Evolutionary conservation across 306 rosid species (phyloP), one percentile per base, ranked within the genome.

Genomic region (Styphnolobium japonicum): DNA sequence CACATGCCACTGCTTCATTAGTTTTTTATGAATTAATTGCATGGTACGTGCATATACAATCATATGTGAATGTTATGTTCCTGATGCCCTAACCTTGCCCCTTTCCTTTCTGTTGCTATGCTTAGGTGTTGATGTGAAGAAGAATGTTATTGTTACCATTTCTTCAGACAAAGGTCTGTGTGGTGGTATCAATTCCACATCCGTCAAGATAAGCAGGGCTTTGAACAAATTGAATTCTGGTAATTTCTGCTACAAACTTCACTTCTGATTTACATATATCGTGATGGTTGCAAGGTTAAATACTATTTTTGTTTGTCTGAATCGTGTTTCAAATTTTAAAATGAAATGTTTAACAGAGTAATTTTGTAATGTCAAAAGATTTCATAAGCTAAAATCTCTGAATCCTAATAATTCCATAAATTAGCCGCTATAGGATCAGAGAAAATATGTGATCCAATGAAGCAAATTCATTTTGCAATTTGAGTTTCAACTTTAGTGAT

Each of bases 131-230:
- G 85, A 83, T 69, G 97, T 87, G 31, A 93, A 93, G 92, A 96
- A 90, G 88, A 89, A 81, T 62, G 96, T 96, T 22, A 73, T 96
- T 37, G 81, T 96, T 66, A 93, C 99, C 23, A 12, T 96, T 82
- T 93, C 99, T 58, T 91, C 99, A 0, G 99, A 96, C 94, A 96
- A 96, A 82, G 99, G 99, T 81, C 93, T 96, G 4, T 96, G 99
- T 71, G 99, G 99, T 84, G 99, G 99, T 58, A 96, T 96, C 82
- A 96, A 96, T 81, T 96, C 99, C 58, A 96, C 99, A 23, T 80
- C 97, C 2, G 99, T 96, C 85, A 96, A 91, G 93, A 89, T 84
- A 80, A 96, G 99, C 99, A 96, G 89, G 91, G 89, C 21, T 22
- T 7, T 93, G 48, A 33, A 53, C 67, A 96, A 85, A 79, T 33